These are phyloP conservation scores for Deuterostichococcus epilithicus DNA, from an alignment of 139 green algal genomes.

Conservation along the genomic window DNA sequence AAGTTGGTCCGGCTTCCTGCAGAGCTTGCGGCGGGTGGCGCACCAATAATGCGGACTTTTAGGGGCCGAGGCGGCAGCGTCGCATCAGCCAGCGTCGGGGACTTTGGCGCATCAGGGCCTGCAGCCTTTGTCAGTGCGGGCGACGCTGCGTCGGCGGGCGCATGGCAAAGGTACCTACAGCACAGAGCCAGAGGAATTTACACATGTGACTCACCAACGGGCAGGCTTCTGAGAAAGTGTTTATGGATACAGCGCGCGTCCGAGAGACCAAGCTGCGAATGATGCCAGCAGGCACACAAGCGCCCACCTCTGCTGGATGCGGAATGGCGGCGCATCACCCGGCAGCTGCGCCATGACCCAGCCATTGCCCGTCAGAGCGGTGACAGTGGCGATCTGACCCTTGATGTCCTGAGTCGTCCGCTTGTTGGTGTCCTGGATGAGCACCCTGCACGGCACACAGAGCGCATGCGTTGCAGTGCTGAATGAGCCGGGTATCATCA, in stretches of 20 bases:
- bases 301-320: constrained; percentile 12
- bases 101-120: neutral
- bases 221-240: too few relatives aligned
- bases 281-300: neutral
- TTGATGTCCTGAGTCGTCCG: constrained; percentile 10
- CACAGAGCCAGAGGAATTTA: too few relatives aligned
- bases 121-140: neutral
- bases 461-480: neutral
- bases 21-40: too few relatives aligned
- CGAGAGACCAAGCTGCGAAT: too few relatives aligned
- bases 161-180: neutral
- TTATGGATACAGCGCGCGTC: too few relatives aligned
- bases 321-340: neutral
- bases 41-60: neutral
- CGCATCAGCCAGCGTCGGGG: neutral
- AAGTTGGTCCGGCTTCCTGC: too few relatives aligned
- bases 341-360: constrained; percentile 13
- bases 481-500: neutral
- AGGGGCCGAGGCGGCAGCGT: neutral
- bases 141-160: too few relatives aligned
- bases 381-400: constrained; percentile 5
- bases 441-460: constrained; percentile 4
- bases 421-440: constrained; percentile 6
- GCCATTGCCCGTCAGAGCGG: constrained; percentile 10
- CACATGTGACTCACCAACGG: too few relatives aligned